phyloP scores from a whole-genome alignment of 306 rosid genomes.

The Arachis hypogaea region DNA sequence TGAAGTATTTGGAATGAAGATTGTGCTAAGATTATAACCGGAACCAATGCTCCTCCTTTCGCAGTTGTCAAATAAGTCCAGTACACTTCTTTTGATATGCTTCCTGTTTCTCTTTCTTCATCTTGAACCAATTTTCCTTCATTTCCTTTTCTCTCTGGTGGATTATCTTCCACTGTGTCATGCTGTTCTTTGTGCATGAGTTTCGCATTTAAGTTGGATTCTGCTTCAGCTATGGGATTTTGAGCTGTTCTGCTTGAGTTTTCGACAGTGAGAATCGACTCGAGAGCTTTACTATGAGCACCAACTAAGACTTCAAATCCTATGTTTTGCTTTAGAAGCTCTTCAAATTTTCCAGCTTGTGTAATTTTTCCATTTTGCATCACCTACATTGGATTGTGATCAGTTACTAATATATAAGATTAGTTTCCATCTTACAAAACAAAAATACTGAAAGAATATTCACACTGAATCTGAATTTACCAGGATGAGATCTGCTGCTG shows the following conservation, averaged over 20 bases:
- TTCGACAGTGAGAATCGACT: slow-evolving; percentile 68
- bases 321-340: slow-evolving; percentile 77
- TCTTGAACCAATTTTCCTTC: slow-evolving; percentile 84
- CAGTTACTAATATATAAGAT: background rate
- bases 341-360: slow-evolving; percentile 85
- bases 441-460: slow-evolving; percentile 26
- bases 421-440: background rate
- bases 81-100: slow-evolving; percentile 84
- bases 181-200: slow-evolving; percentile 40
- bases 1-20: slow-evolving; percentile 84
- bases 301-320: slow-evolving; percentile 93
- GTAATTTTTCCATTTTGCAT: slow-evolving; percentile 89
- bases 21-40: slow-evolving; percentile 82
- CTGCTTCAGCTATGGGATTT: slow-evolving; percentile 49
- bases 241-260: slow-evolving; percentile 55
- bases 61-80: slow-evolving; percentile 77
- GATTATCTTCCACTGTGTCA: slow-evolving; percentile 58
- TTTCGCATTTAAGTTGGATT: slow-evolving; percentile 48
- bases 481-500: slow-evolving; percentile 92
- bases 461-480: slow-evolving; percentile 49
- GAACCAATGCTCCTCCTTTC: slow-evolving; percentile 74
- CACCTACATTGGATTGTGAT: slow-evolving; percentile 59
- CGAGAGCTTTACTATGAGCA: slow-evolving; percentile 90
- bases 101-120: slow-evolving; percentile 95
- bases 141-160: slow-evolving; percentile 62